phyloP scores from a whole-genome alignment of 1,284 basidiomycete genomes.

The Phaffia rhodozyma region DNA sequence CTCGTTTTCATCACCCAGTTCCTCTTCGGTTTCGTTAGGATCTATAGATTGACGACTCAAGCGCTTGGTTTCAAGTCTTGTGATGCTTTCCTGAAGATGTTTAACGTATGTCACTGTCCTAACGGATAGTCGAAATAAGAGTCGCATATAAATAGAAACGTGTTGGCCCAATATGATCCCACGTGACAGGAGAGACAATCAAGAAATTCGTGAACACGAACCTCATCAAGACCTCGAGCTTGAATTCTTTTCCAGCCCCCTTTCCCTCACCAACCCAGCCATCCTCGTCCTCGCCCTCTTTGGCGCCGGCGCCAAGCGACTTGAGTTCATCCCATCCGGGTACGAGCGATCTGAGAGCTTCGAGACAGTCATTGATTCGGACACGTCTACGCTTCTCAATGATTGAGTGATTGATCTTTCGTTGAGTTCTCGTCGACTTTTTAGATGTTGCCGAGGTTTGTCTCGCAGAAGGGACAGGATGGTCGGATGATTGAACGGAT shows the following conservation, averaged over 20 bases:
- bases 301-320: background rate
- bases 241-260: slow-evolving; percentile 7
- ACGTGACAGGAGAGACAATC: background rate
- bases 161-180: background rate
- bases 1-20: background rate
- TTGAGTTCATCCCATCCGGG: background rate
- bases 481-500: no score
- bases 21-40: background rate
- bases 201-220: background rate
- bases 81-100: no score
- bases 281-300: background rate
- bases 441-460: background rate
- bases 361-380: slow-evolving; percentile 13
- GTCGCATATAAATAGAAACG: background rate
- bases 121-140: no score
- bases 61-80: slow-evolving; percentile 13
- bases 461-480: no score
- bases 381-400: slow-evolving; percentile 11
- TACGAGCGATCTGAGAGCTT: slow-evolving; percentile 4
- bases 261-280: background rate
- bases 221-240: slow-evolving; percentile 9
- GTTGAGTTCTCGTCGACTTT: background rate
- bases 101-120: no score
- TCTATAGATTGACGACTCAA: background rate
- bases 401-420: slow-evolving; percentile 14